phyloP scores from a whole-genome alignment of 108 stramenopile genomes.

The Skeletonema menzelii region DNA sequence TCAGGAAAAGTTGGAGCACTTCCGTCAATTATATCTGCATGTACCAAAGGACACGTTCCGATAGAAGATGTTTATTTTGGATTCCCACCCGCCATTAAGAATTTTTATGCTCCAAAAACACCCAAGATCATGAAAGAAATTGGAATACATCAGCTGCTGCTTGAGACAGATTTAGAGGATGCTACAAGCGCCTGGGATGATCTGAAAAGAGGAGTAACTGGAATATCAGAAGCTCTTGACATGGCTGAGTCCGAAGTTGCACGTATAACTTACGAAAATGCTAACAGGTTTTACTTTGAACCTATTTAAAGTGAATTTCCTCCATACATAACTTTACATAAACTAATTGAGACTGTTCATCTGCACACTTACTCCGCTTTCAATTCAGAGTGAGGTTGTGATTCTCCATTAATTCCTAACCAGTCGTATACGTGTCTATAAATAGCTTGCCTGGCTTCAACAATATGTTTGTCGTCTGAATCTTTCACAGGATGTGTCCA shows the following conservation, averaged over 20 bases:
- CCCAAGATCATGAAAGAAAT: slow-evolving; percentile 61
- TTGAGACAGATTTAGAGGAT: slow-evolving; percentile 89
- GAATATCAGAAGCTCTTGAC: slow-evolving; percentile 55
- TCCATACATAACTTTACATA: neutral
- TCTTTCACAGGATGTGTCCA: slow-evolving; percentile 79
- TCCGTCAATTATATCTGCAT: slow-evolving; percentile 63
- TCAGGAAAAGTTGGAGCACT: slow-evolving; percentile 74
- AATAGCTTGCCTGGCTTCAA: slow-evolving; percentile 56
- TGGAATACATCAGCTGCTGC: slow-evolving; percentile 69
- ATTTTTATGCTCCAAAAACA: slow-evolving; percentile 79
- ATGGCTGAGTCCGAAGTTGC: slow-evolving; percentile 55
- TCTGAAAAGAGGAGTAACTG: slow-evolving; percentile 41
- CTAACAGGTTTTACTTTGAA: slow-evolving; percentile 52
- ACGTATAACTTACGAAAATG: slow-evolving; percentile 58
- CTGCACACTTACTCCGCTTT: neutral
- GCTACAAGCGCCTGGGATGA: slow-evolving; percentile 48
- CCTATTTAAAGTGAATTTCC: neutral
- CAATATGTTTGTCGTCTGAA: slow-evolving; percentile 54
- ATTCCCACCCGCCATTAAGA: slow-evolving; percentile 70
- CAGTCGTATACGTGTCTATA: slow-evolving; percentile 56
- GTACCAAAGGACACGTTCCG: slow-evolving; percentile 39
- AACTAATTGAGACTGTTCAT: neutral
- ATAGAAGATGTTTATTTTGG: slow-evolving; percentile 70
- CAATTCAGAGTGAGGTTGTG: neutral
- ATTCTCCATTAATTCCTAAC: slow-evolving; percentile 31